Percentiles rank a stretch among this genome's conserved stretches.
phyloP scores from a whole-genome alignment of 2,329 filamentous ascomycete species.

The Diaporthe citriasiana region DNA sequence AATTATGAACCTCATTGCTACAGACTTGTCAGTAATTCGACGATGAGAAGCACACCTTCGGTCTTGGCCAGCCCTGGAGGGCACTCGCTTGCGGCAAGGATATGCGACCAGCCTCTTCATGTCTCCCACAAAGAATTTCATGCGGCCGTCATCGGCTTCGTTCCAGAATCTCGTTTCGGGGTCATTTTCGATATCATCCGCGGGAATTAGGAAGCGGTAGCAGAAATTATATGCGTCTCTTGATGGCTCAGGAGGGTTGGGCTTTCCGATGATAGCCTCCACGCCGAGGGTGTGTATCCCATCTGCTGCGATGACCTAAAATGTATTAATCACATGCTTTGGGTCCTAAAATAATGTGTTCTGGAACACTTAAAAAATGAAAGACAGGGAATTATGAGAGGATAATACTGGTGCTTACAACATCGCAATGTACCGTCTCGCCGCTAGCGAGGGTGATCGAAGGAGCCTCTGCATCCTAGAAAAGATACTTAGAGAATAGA shows the following conservation, averaged over 20 bases:
- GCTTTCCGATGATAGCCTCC: constrained; percentile 48
- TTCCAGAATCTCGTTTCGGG: constrained; percentile 51
- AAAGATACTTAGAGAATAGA: background rate
- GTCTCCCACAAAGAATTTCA: constrained; percentile 47
- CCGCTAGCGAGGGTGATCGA: constrained; percentile 51
- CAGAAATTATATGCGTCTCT: constrained; percentile 50
- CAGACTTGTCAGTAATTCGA: background rate
- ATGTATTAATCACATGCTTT: too few relatives aligned
- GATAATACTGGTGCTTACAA: constrained; percentile 49
- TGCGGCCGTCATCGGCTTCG: constrained; percentile 46
- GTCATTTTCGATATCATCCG: constrained; percentile 50
- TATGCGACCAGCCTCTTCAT: constrained; percentile 52
- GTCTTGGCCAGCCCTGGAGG: too few relatives aligned
- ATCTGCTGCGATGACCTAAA: constrained; percentile 56
- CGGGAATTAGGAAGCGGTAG: constrained; percentile 54
- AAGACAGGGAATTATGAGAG: too few relatives aligned
- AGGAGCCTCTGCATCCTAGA: background rate
- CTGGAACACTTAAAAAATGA: too few relatives aligned
- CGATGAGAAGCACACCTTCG: background rate
- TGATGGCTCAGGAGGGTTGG: constrained; percentile 48
- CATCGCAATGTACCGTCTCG: constrained; percentile 50
- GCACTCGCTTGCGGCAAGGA: constrained; percentile 50
- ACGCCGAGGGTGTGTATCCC: constrained; percentile 56
- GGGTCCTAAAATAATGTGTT: too few relatives aligned
- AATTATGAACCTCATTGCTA: constrained; percentile 53